Conservation (phyloP, 805 yeast genomes). For the Osmozyma mogii region DNA sequence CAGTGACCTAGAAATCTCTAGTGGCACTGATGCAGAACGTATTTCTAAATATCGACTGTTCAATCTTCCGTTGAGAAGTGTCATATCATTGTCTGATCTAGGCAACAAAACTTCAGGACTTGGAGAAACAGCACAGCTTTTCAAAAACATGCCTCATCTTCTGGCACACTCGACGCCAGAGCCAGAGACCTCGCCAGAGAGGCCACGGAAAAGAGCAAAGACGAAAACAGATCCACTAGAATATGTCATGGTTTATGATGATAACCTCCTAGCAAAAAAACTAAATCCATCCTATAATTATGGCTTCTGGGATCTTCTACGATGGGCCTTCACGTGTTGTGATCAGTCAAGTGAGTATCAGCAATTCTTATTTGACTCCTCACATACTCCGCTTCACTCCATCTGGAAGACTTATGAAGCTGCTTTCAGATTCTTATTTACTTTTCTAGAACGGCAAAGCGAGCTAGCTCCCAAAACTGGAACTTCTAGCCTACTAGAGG, state of each 20-base stretch:
- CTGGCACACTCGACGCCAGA: constrained; percentile 9
- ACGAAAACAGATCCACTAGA: constrained; percentile 3
- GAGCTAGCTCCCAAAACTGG: neutral
- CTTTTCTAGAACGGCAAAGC: neutral
- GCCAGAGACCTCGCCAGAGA: constrained; percentile 4
- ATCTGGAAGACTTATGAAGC: constrained; percentile 18
- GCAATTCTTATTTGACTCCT: constrained; percentile 11
- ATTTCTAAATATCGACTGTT: neutral
- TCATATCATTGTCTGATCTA: constrained; percentile 8
- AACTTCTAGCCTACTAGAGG: constrained; percentile 5
- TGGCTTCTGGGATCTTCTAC: constrained; percentile 23
- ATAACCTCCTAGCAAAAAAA: constrained; percentile 16
- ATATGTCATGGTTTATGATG: constrained; percentile 23
- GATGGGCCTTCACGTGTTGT: constrained; percentile 33
- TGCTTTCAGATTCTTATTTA: constrained; percentile 13
- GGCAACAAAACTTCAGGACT: constrained; percentile 10
- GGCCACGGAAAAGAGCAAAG: constrained; percentile 1
- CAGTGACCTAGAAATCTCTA: too few species aligned
- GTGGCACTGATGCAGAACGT: too few species aligned
- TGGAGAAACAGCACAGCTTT: constrained; percentile 13
- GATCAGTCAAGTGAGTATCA: constrained; percentile 17
- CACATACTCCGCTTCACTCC: constrained; percentile 14
- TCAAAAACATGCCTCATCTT: constrained; percentile 13
- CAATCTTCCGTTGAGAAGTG: constrained; percentile 1
- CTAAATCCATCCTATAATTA: constrained; percentile 17